Percentiles rank a stretch among this genome's conserved stretches.
These are phyloP conservation scores for Capsicum chinense DNA, from an alignment of 257 asterid species.

Conservation along the genomic window DNA sequence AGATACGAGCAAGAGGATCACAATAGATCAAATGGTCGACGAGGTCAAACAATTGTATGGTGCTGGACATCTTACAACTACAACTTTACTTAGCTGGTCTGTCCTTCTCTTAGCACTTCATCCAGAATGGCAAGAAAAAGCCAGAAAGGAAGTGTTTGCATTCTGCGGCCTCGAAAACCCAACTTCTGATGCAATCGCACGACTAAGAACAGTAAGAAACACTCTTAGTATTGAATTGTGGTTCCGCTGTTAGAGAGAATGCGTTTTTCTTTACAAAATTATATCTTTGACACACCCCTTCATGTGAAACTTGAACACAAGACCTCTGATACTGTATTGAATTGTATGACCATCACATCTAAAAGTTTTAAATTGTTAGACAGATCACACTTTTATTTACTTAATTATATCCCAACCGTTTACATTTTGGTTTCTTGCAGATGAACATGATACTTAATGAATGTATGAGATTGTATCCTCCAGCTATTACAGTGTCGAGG, in stretches of 20 bases:
- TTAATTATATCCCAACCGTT: not conserved
- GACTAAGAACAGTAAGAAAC: slow-evolving; percentile 51
- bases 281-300: not conserved
- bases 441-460: slow-evolving; percentile 69
- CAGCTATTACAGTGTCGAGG: slow-evolving; percentile 51
- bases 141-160: slow-evolving; percentile 53
- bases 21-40: slow-evolving; percentile 54
- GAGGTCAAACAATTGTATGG: slow-evolving; percentile 53
- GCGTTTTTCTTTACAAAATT: not conserved
- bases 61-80: slow-evolving; percentile 57
- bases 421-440: slow-evolving; percentile 35
- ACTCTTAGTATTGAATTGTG: not conserved
- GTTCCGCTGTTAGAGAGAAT: not conserved
- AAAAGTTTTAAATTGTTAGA: not conserved
- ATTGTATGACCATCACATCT: not conserved
- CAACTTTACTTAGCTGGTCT: slow-evolving; percentile 58
- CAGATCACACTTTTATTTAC: not conserved
- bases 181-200: slow-evolving; percentile 58
- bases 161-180: slow-evolving; percentile 44
- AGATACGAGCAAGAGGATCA: slow-evolving; percentile 48
- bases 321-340: not conserved
- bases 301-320: not conserved
- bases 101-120: slow-evolving; percentile 54
- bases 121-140: slow-evolving; percentile 67
- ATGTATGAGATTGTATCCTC: slow-evolving; percentile 62